These are phyloP conservation scores for Sporisorium exsertum DNA, from an alignment of 1,284 basidiomycete species.

Conservation along the genomic window DNA sequence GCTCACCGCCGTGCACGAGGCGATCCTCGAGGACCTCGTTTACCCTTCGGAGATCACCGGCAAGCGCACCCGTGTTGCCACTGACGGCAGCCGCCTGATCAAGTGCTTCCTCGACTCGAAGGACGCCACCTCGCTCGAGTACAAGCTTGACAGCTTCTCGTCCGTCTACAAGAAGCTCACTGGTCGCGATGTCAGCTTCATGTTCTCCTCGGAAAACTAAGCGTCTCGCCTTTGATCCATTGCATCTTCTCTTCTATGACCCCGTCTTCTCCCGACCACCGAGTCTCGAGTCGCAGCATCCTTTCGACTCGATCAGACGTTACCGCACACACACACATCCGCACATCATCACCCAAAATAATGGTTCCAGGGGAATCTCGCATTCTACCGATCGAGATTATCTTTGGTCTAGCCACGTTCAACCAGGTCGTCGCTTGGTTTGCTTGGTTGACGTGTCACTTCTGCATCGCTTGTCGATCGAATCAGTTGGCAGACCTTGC, in stretches of 20 bases:
- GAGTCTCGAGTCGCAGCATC: conserved; percentile 13
- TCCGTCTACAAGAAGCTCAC: conserved; percentile 93
- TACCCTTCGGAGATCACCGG: conserved; percentile 99
- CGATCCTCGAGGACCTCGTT: conserved; percentile 98
- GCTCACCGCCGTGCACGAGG: conserved; percentile 96
- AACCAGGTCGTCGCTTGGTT: conserved; percentile 21
- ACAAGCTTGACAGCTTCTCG: conserved; percentile 98
- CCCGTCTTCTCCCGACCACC: conserved; percentile 1
- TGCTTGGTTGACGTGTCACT: conserved; percentile 13
- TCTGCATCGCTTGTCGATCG: not conserved
- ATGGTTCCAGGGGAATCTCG: conserved; percentile 16
- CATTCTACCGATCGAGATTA: conserved; percentile 2
- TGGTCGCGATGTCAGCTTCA: conserved; percentile 83
- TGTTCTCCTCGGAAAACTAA: conserved; percentile 58
- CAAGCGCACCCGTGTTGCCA: conserved; percentile 84
- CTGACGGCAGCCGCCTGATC: conserved; percentile 68
- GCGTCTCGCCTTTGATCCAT: conserved; percentile 10
- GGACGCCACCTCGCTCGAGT: conserved; percentile 97
- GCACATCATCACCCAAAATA: conserved; percentile 15
- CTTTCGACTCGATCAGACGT: conserved; percentile 5
- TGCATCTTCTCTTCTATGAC: conserved; percentile 9
- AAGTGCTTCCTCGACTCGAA: conserved; percentile 90
- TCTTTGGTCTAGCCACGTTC: conserved; percentile 22
- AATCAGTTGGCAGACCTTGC: not conserved
- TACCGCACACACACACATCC: not conserved